Base-by-base conservation (phyloP, 108 stramenopile genomes). In the Chaetoceros muelleri region DNA sequence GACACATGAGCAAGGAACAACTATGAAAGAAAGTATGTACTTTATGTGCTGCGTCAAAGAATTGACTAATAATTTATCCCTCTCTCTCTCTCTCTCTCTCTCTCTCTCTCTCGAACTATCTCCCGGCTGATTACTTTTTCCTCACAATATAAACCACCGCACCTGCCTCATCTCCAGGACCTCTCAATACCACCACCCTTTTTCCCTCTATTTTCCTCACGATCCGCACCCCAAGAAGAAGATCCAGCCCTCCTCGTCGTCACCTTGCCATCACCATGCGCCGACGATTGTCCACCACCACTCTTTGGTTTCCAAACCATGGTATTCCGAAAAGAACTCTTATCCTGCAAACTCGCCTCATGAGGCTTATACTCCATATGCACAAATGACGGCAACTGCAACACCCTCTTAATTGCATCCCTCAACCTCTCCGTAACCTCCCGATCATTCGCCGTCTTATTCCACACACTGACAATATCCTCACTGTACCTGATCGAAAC, bases 381-480 rank as follows among this genome's bases (percentile, higher is more conserved):
- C 2, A 79, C 87, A 61, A 80, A 77, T 29, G 65, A 13, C 0
- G 93, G 92, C 26, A 97, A 61, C 44, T 87, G 85, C 51, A 95
- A 61, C 26, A 92, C 59, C 55, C 78, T 79, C 62, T 86, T 91
- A 51, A 94, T 79, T 17, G 73, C 80, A 45, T 94, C 92, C 29
- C 90, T 71, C 24, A 98, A 78, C 31, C 78, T 73, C 16, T 84
- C 81, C 28, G 74, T 71, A 28, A 87, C 58, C 26, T 89, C 84
- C 21, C 73, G 57, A 65, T 95, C 90, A 19, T 62, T 62, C 45
- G 92, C 73, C 24, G 78, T 85, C 21, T 66, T 64, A 64, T 94
- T 98, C 96, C 96, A 98, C 16, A 98, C 73, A 48, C 89, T 84
- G 44, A 98, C 67, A 62, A 96, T 90, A 70, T 98, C 96, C 76